These are phyloP conservation scores for Hericium rajendrae DNA, from an alignment of 768 basidiomycete genomes.

Conservation along the genomic window DNA sequence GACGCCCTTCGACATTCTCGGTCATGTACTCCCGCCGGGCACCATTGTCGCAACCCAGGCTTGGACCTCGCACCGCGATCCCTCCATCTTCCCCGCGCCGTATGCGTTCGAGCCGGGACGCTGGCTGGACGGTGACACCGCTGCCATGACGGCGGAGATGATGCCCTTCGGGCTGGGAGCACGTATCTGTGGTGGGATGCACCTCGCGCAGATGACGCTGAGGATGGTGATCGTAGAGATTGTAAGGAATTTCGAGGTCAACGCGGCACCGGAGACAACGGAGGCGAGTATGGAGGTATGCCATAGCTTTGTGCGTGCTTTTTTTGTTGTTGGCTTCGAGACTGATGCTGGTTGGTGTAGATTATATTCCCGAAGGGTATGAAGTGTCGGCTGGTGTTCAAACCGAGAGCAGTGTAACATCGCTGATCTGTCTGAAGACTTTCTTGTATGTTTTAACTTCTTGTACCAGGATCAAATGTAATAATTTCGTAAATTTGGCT, in stretches of 20 bases:
- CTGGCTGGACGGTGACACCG: constrained; percentile 36
- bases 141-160: constrained; percentile 56
- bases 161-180: constrained; percentile 75
- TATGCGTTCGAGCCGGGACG: constrained; percentile 72
- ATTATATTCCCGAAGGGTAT: too few relatives aligned
- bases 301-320: constrained; percentile 61
- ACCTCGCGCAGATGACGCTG: constrained; percentile 61
- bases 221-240: constrained; percentile 49
- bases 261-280: background rate
- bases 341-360: too few relatives aligned
- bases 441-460: too few relatives aligned
- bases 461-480: too few relatives aligned
- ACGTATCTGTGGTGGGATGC: constrained; percentile 69
- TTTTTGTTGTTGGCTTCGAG: too few relatives aligned
- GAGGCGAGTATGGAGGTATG: constrained; percentile 52
- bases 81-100: constrained; percentile 60
- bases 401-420: too few relatives aligned
- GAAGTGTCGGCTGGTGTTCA: too few relatives aligned
- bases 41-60: constrained; percentile 70
- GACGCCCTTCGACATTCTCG: constrained; percentile 66
- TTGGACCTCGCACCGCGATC: constrained; percentile 80
- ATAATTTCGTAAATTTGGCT: too few relatives aligned
- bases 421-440: too few relatives aligned
- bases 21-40: constrained; percentile 69
- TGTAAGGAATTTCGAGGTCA: constrained; percentile 49